phyloP scores from a whole-genome alignment of 352 stramenopile genomes.

The Globisporangium echinulatum region DNA sequence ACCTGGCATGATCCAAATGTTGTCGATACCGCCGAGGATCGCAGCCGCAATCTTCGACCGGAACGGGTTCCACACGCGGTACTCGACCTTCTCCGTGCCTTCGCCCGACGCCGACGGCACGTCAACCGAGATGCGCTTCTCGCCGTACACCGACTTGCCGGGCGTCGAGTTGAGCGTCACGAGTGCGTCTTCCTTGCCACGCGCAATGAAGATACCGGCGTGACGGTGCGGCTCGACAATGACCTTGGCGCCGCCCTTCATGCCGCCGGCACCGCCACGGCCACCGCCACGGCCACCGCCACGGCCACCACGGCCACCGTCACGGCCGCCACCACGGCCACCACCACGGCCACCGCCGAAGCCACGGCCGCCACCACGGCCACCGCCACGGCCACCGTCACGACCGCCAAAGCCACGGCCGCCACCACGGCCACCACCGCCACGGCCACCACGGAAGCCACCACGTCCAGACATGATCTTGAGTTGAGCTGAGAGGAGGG shows the following conservation, averaged over 20 bases:
- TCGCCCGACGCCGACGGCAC: conserved; percentile 85
- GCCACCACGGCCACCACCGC: conserved; percentile 46
- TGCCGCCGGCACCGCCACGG: conserved; percentile 72
- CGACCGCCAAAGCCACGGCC: conserved; percentile 38
- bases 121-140: conserved; percentile 99
- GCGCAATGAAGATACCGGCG: conserved; percentile 98
- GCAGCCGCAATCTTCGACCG: conserved; percentile 98
- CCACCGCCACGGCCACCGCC: conserved; percentile 53
- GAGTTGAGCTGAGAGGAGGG: background rate
- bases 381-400: conserved; percentile 44
- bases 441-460: conserved; percentile 29
- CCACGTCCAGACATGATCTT: conserved; percentile 18
- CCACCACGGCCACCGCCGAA: conserved; percentile 33
- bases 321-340: conserved; percentile 30
- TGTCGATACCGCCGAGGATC: conserved; percentile 98
- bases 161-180: conserved; percentile 98
- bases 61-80: conserved; percentile 99
- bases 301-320: conserved; percentile 34
- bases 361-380: conserved; percentile 41
- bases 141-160: conserved; percentile 98
- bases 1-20: conserved; percentile 98
- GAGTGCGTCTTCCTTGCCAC: conserved; percentile 98
- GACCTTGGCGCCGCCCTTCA: conserved; percentile 95
- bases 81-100: conserved; percentile 97
- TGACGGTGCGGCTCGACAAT: conserved; percentile 98